These are phyloP conservation scores for Teratosphaeria pseudoeucalypti DNA, from an alignment of 2,329 filamentous ascomycete species.

Conservation along the genomic window DNA sequence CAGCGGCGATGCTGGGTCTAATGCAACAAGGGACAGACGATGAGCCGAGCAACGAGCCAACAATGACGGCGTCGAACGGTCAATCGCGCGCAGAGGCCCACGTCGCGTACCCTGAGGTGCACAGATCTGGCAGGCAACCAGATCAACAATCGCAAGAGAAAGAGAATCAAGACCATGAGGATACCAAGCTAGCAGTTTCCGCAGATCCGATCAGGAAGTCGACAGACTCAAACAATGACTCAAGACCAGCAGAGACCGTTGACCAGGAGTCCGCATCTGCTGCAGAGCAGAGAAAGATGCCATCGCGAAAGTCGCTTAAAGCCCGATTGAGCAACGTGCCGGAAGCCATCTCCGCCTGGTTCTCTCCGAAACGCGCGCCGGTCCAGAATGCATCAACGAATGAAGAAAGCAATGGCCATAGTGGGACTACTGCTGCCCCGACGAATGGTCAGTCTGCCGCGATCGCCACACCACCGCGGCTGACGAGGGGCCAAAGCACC, in stretches of 20 bases:
- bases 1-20: neutral
- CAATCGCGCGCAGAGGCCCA: neutral
- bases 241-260: neutral
- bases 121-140: neutral
- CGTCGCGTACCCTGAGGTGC: neutral
- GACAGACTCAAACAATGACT: neutral
- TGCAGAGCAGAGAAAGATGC: conserved; percentile 7
- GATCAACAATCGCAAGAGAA: neutral
- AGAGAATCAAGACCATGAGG: neutral
- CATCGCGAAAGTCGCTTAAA: conserved; percentile 17
- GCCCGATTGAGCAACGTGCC: conserved; percentile 22
- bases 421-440: neutral
- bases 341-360: conserved; percentile 27
- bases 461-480: neutral
- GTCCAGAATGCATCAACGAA: neutral
- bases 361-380: conserved; percentile 18
- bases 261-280: neutral
- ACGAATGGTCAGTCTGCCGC: neutral
- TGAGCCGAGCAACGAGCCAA: neutral
- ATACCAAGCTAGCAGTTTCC: neutral
- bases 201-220: neutral
- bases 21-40: neutral
- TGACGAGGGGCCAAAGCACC: neutral
- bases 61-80: neutral
- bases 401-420: neutral